These are phyloP conservation scores for Pavlovales sp. DNA, from an alignment of 208 protist species.

Conservation along the genomic window DNA sequence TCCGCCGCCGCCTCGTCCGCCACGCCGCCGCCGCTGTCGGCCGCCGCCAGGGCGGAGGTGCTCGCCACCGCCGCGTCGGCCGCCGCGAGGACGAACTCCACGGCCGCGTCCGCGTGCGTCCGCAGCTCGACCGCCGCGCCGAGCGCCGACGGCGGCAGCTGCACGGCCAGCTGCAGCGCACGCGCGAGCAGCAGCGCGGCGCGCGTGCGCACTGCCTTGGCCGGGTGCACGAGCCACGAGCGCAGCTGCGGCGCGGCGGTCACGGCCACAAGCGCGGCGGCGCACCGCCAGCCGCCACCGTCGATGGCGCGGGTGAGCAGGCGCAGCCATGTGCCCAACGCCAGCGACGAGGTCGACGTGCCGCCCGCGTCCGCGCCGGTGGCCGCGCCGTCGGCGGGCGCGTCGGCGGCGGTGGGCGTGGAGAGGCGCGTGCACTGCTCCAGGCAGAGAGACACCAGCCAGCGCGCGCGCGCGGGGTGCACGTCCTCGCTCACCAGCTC, in stretches of 20 bases:
- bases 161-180: not conserved
- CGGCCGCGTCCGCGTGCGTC: not conserved
- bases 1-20: no score
- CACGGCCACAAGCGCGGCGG: not conserved
- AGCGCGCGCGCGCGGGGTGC: not conserved
- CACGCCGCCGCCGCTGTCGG: not conserved
- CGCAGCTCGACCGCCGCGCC: not conserved
- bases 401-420: not conserved
- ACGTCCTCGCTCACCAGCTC: not conserved
- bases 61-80: not conserved
- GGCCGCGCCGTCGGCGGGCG: not conserved
- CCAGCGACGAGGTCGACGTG: not conserved
- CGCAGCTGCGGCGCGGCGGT: not conserved
- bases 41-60: constrained; percentile 10
- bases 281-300: not conserved
- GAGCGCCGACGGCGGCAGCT: not conserved
- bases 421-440: not conserved
- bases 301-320: not conserved
- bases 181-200: not conserved
- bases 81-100: not conserved
- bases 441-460: not conserved
- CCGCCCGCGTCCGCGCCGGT: not conserved
- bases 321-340: not conserved
- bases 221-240: not conserved
- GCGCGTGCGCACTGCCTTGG: not conserved